Percentiles rank a stretch among this genome's conserved stretches.
These are phyloP conservation scores for Acacia crassicarpa DNA, from an alignment of 306 rosid species.

Conservation along the genomic window DNA sequence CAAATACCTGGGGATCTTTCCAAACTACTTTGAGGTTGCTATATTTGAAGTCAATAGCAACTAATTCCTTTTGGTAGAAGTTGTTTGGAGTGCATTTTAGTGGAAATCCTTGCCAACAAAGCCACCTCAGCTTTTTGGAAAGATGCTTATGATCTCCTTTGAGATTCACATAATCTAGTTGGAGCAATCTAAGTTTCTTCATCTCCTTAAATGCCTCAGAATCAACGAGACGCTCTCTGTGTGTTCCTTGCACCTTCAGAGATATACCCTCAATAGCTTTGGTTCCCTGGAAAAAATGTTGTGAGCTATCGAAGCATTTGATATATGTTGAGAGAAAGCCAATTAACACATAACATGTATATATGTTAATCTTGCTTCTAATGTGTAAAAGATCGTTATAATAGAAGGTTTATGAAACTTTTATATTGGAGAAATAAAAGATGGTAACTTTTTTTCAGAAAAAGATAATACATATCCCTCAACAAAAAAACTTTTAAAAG, in stretches of 20 bases:
- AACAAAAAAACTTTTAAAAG: background rate
- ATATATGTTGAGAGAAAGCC: background rate
- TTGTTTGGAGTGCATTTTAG: slow-evolving; percentile 19
- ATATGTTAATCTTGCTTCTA: no score
- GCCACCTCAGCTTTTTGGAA: slow-evolving; percentile 40
- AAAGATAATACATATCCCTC: no score
- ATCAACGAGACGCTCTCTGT: background rate
- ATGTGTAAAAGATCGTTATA: no score
- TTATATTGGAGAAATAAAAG: no score
- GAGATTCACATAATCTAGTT: slow-evolving; percentile 22
- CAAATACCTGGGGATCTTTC: slow-evolving; percentile 22
- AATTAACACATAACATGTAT: no score
- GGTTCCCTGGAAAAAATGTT: slow-evolving; percentile 12
- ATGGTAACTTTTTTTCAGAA: no score
- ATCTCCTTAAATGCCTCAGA: slow-evolving; percentile 39
- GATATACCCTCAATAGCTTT: background rate
- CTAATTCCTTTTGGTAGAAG: background rate
- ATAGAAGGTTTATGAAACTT: no score
- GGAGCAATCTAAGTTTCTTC: slow-evolving; percentile 42
- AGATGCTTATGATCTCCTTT: slow-evolving; percentile 16
- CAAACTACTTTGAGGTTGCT: background rate
- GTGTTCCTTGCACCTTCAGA: background rate
- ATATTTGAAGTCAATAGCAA: background rate
- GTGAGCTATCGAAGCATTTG: background rate
- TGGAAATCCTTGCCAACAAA: slow-evolving; percentile 43